These are phyloP conservation scores for Boletales sp. DNA, from an alignment of 768 basidiomycete species.

Conservation along the genomic window DNA sequence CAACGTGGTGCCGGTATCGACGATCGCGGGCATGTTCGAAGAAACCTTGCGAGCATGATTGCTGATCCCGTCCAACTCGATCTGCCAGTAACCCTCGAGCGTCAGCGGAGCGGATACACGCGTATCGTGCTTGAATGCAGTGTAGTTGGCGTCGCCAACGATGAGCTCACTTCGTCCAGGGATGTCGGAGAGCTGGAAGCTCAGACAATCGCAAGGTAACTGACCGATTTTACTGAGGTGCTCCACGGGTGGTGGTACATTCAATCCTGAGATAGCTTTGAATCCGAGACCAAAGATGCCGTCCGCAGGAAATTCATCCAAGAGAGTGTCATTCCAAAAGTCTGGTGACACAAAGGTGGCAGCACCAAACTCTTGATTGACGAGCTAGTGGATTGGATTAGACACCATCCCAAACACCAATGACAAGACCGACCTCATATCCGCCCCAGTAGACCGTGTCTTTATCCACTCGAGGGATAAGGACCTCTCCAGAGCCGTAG, in stretches of 20 bases:
- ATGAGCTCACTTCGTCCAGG: slow-evolving; percentile 13
- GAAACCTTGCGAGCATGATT: not conserved
- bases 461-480: slow-evolving; percentile 27
- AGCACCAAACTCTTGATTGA: slow-evolving; percentile 35
- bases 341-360: slow-evolving; percentile 29
- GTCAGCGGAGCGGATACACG: slow-evolving; percentile 36
- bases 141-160: slow-evolving; percentile 37
- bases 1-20: slow-evolving; percentile 32
- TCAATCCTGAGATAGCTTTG: slow-evolving; percentile 33
- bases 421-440: slow-evolving; percentile 20
- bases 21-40: slow-evolving; percentile 17
- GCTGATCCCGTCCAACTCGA: slow-evolving; percentile 21
- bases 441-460: slow-evolving; percentile 38
- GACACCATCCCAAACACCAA: not conserved
- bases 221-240: slow-evolving; percentile 35
- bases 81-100: slow-evolving; percentile 34
- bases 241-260: slow-evolving; percentile 35
- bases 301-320: slow-evolving; percentile 20
- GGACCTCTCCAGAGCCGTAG: slow-evolving; percentile 37
- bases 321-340: slow-evolving; percentile 15
- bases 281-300: slow-evolving; percentile 42
- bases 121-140: slow-evolving; percentile 44
- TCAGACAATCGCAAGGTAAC: slow-evolving; percentile 29
- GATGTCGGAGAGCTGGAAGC: slow-evolving; percentile 41
- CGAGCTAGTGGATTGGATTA: slow-evolving; percentile 18